phyloP scores from a whole-genome alignment of 2,329 filamentous ascomycete genomes.

The Penicillium decumbens region DNA sequence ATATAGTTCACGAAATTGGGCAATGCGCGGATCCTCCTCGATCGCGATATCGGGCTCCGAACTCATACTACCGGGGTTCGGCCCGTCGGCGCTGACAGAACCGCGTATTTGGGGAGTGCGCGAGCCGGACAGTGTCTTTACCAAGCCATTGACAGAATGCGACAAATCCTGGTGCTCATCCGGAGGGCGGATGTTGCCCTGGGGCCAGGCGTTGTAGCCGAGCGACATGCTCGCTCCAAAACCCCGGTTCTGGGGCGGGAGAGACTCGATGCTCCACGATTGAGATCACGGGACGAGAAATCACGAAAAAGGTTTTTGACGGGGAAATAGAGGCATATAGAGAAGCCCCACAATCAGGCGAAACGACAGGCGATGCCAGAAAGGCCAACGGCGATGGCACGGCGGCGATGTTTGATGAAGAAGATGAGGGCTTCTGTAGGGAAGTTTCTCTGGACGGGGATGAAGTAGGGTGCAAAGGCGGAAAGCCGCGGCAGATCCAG shows the following conservation, averaged over 20 bases:
- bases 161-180: conserved; percentile 52
- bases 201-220: conserved; percentile 65
- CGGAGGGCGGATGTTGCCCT: conserved; percentile 55
- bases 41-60: conserved; percentile 54
- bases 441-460: conserved; percentile 40
- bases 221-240: conserved; percentile 58
- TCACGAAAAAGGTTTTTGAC: conserved; percentile 23
- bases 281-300: conserved; percentile 33
- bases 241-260: conserved; percentile 45
- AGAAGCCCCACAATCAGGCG: conserved; percentile 17
- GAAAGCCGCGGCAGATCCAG: conserved; percentile 28
- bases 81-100: conserved; percentile 44
- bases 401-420: conserved; percentile 36
- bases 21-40: conserved; percentile 65
- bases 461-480: conserved; percentile 36
- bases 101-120: conserved; percentile 44
- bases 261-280: conserved; percentile 45
- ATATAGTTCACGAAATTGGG: conserved; percentile 73
- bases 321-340: conserved; percentile 34
- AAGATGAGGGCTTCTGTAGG: conserved; percentile 35
- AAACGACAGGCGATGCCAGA: conserved; percentile 28
- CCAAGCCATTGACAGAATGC: conserved; percentile 42
- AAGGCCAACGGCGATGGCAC: conserved; percentile 32
- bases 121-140: conserved; percentile 42
- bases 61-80: conserved; percentile 46